Percentiles rank a stretch among this genome's conserved stretches.
Conservation (phyloP, 1,284 basidiomycete species). For the Pyrrhoderma noxium region DNA sequence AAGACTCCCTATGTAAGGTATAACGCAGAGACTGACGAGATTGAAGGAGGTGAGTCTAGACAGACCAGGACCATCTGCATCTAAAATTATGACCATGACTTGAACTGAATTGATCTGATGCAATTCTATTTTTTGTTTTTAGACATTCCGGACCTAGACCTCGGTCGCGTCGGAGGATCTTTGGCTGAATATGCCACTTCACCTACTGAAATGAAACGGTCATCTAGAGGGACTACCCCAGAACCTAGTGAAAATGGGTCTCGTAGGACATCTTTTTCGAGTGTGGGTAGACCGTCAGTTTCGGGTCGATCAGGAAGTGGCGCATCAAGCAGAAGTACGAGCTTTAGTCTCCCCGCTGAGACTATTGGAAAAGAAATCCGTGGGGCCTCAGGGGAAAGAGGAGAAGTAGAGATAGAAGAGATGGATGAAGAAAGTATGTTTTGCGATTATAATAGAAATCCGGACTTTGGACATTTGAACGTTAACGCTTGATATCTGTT, state of each 20-base stretch:
- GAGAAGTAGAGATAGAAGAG: constrained; percentile 70
- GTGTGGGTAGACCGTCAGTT: constrained; percentile 40
- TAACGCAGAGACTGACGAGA: constrained; percentile 75
- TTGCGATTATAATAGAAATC: not conserved
- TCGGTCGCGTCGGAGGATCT: constrained; percentile 34
- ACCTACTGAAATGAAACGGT: constrained; percentile 10
- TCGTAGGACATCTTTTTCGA: constrained; percentile 74
- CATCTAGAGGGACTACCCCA: constrained; percentile 16
- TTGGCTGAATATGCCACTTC: constrained; percentile 12
- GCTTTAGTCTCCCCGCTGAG: constrained; percentile 72
- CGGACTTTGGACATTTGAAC: not conserved
- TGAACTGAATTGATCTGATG: too few relatives aligned
- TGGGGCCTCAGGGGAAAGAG: constrained; percentile 37
- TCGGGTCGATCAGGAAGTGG: constrained; percentile 51
- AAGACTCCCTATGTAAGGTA: constrained; percentile 95
- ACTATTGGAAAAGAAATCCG: constrained; percentile 47
- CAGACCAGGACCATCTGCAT: too few relatives aligned
- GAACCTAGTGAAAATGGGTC: constrained; percentile 58
- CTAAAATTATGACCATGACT: too few relatives aligned
- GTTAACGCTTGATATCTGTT: not conserved
- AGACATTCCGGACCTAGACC: constrained; percentile 66
- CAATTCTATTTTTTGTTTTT: too few relatives aligned
- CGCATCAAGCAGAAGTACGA: constrained; percentile 72
- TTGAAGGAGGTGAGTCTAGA: constrained; percentile 60
- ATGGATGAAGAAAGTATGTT: constrained; percentile 81